phyloP scores from a whole-genome alignment of 371 early-diverging fungal genomes.

The Syncephalastrum contaminatum region DNA sequence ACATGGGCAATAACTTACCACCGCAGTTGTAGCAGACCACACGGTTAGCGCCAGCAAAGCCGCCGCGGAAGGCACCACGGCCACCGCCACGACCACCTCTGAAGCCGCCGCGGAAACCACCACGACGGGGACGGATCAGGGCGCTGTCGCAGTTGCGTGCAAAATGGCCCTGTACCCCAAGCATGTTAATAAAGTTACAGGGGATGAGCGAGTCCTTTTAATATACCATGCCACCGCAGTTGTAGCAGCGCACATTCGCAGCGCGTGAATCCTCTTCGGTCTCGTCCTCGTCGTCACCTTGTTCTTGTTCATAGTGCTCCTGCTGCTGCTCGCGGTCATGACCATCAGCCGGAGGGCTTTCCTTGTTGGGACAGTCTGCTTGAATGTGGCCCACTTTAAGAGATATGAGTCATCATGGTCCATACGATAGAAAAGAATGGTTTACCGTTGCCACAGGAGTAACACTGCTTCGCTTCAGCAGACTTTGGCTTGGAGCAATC shows the following conservation, averaged over 20 bases:
- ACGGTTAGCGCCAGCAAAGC: conserved; percentile 18
- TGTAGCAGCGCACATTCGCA: conserved; percentile 46
- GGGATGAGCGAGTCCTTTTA: conserved; percentile 1
- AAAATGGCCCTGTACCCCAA: conserved; percentile 52
- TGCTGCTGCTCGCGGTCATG: conserved; percentile 11
- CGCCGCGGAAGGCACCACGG: conserved; percentile 7
- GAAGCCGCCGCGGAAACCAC: conserved; percentile 20
- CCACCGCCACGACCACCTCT: conserved; percentile 18
- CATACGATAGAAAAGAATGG: background rate
- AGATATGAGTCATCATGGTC: background rate
- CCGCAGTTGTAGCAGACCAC: conserved; percentile 63
- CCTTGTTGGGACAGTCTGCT: conserved; percentile 49
- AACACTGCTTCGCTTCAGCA: conserved; percentile 58
- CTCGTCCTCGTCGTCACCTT: background rate
- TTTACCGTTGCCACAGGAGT: conserved; percentile 62
- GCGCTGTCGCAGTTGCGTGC: conserved; percentile 54
- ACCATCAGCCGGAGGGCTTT: conserved; percentile 15
- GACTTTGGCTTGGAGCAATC: conserved; percentile 55
- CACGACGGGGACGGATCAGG: conserved; percentile 27
- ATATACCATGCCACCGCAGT: conserved; percentile 58
- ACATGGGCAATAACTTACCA: conserved; percentile 9
- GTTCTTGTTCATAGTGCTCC: background rate
- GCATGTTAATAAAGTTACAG: conserved; percentile 1
- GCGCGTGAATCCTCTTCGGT: background rate
- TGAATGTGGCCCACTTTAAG: conserved; percentile 59